phyloP scores from a whole-genome alignment of 2,329 filamentous ascomycete species.

The Colletotrichum lini region DNA sequence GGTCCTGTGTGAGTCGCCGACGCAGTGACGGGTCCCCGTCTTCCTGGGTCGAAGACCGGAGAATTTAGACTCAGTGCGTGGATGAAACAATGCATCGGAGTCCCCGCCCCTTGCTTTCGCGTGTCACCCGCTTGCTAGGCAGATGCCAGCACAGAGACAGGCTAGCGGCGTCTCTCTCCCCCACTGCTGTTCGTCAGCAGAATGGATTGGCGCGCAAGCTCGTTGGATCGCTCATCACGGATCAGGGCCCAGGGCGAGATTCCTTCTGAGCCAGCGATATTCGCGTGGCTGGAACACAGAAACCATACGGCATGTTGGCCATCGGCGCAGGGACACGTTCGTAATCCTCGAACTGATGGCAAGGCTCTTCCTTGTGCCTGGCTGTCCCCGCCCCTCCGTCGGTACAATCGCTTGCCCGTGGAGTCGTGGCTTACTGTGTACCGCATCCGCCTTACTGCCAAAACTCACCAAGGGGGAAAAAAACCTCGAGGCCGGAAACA shows the following conservation, averaged over 20 bases:
- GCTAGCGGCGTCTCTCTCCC: conserved; percentile 25
- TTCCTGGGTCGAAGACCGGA: conserved; percentile 27
- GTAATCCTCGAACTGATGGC: background rate
- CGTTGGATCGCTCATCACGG: conserved; percentile 28
- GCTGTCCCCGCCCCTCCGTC: too few relatives aligned
- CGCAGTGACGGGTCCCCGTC: background rate
- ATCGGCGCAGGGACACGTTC: conserved; percentile 21
- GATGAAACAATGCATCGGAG: conserved; percentile 41
- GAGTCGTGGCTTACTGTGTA: background rate
- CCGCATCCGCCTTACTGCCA: conserved; percentile 5
- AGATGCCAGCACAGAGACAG: conserved; percentile 34
- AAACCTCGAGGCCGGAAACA: conserved; percentile 1
- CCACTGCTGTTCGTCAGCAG: conserved; percentile 24
- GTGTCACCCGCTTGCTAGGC: conserved; percentile 29
- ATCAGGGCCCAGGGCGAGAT: conserved; percentile 24
- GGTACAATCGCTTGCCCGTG: background rate
- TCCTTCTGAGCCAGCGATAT: background rate
- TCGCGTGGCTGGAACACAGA: background rate
- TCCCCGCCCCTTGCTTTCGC: conserved; percentile 39
- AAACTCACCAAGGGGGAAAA: background rate
- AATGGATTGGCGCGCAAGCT: conserved; percentile 19
- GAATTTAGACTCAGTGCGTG: conserved; percentile 36
- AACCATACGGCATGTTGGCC: conserved; percentile 3
- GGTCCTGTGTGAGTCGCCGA: conserved; percentile 11
- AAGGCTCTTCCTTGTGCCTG: conserved; percentile 11